Evolutionary conservation across 768 basidiomycete genomes (phyloP).

Genomic region (Lactarius indigo): DNA sequence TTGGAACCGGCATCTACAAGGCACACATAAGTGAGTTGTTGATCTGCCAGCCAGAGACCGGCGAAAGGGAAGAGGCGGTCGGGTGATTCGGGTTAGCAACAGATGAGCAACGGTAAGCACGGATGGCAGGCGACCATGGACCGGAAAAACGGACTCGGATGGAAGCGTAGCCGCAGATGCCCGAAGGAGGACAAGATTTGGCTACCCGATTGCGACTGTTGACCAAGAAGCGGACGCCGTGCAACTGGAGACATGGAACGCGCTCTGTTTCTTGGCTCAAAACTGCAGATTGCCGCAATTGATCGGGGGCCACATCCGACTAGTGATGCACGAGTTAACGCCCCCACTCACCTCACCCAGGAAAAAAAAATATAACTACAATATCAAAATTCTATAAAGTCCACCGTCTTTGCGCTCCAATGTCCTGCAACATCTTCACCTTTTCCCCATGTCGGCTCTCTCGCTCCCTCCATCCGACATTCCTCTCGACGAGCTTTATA

Average conservation of each 20-base stretch:
- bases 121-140: background rate
- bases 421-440: background rate
- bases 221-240: background rate
- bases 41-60: background rate
- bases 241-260: background rate
- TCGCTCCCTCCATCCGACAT: constrained; percentile 36
- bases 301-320: constrained; percentile 19
- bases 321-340: constrained; percentile 9
- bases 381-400: constrained; percentile 18
- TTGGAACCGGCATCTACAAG: background rate
- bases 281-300: constrained; percentile 24
- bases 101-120: background rate
- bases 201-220: background rate
- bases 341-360: background rate
- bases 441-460: constrained; percentile 19
- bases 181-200: background rate
- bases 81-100: background rate
- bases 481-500: constrained; percentile 47
- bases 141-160: background rate
- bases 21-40: background rate
- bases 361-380: background rate
- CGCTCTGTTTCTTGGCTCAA: constrained; percentile 4
- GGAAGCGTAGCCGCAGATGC: background rate
- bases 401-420: background rate
- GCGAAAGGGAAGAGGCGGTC: background rate